Base-by-base conservation (phyloP, 75 land plant genomes). In the Gnetum montanum region DNA sequence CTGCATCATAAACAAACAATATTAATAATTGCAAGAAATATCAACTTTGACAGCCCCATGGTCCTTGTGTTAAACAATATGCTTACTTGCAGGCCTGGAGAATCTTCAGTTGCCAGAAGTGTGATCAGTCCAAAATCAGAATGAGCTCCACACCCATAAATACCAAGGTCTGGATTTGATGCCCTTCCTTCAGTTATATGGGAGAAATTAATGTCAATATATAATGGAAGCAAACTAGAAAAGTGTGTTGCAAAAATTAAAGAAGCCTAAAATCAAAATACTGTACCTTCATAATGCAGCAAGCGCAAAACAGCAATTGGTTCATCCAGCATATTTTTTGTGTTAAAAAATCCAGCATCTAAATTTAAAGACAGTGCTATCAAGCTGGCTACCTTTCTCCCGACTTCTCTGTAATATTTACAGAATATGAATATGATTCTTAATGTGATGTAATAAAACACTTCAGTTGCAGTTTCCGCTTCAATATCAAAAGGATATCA, bases 101-200 rank as follows among this genome's bases (percentile, higher is more conserved):
- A 77, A 63, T 68, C 78, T 75, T 94, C 98, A 36, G 90, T 94
- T 19, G 87, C 82, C 51, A 94, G 70, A 22, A 94, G 85, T 31
- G 98, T 94, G 22, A 94, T 78, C 63, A 94, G 60, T 31, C 98
- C 98, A 76, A 67, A 94, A 58, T 94, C 98, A 34, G 93, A 73
- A 64, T 94, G 98, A 18, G 98, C 98, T 12, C 96, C 98, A 43
- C 88, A 80, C 51, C 98, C 98, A 73, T 57, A 94, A 45, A 82
- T 64, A 58, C 98, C 98, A 10, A 72, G 53, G 24, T 68, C 67
- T 31, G 95, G 96, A 61, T 75, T 75, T 16, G 98, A 89, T 35
- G 49, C 53, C 58, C 60, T 74, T 23, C 70, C 98, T 94, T 66
- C 46, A n/a, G n/a, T n/a, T n/a, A n/a, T n/a, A n/a, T n/a, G n/a